Base-by-base conservation (phyloP, 2,329 filamentous ascomycete genomes). In the Aspergillus niger region DNA sequence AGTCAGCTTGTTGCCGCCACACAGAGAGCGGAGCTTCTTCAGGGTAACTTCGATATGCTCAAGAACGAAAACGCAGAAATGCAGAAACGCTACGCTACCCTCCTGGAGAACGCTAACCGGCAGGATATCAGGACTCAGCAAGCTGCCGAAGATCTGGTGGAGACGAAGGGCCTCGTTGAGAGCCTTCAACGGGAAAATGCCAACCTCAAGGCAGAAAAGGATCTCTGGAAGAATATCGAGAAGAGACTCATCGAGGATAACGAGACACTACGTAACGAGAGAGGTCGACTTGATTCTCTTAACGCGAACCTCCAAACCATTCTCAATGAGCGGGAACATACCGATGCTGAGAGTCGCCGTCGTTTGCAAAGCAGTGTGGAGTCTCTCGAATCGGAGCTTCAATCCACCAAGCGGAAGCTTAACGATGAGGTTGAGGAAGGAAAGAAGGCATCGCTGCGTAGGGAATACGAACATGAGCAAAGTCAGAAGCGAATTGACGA, bases 161-260 rank as follows among this genome's bases (percentile, higher is more conserved):
- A 97, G 74, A 88, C 90, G 5, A 90, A 89, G 73, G 90, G 90
- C 32, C 79, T 94, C 55, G 82, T 91, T 3, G 94, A 99, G 71
- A 93, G 92, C 70, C 85, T 97, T 76, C 90, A 92, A 55, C 92
- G 92, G 65, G 95, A 99, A 74, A 92, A 89, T 57, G 89, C 92
- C 15, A 97, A 98, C 71, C 85, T 97, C 36, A 97, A 96, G 75
- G 93, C 94, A 0, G 94, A 98, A 76, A 97, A 97, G 79, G 90
- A 92, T 39, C 83, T 99, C 8, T 97, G 91, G 90, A 96, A 95
- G 79, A 91, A 90, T 58, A 96, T 97, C 36, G 93, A 98, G 73
- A 89, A 91, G 64, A 88, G 96, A 55, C 82, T 98, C 47, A 90
- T 86, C 63, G 91, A 95, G 69, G 93, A 98, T 71, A 97, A 95